Evolutionary conservation across 176 grass and related monocot species (phyloP).

Genomic region (Rhynchospora tenuis): DNA sequence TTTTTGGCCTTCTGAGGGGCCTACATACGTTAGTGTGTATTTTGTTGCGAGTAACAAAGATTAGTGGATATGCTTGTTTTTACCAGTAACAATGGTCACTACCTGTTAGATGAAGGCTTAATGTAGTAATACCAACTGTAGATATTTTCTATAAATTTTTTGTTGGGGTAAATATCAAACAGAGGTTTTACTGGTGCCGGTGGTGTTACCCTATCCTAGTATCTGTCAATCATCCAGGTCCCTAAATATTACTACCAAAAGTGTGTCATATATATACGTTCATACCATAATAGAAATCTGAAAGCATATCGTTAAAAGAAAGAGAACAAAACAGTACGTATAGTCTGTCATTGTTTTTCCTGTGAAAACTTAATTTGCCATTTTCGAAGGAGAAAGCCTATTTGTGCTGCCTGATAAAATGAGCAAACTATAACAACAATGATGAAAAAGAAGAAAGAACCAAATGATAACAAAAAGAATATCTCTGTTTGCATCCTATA

Average conservation of each 20-base stretch:
- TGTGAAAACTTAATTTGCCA: not conserved
- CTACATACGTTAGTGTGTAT: not conserved
- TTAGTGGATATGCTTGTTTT: not conserved
- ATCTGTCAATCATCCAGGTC: not conserved
- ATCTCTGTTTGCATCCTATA: not conserved
- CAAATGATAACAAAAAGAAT: not conserved
- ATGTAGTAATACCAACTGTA: not conserved
- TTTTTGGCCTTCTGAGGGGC: not conserved
- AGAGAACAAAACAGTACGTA: not conserved
- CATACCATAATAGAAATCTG: not conserved
- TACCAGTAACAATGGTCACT: not conserved
- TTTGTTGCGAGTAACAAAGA: not conserved
- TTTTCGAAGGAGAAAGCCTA: not conserved
- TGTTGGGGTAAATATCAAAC: not conserved
- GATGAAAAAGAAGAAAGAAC: not conserved
- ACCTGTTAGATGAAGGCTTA: not conserved
- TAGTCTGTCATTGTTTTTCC: not conserved
- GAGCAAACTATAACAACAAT: not conserved
- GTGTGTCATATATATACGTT: not conserved
- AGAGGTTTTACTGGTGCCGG: not conserved
- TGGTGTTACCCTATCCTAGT: not conserved
- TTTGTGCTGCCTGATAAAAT: not conserved
- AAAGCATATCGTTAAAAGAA: not conserved
- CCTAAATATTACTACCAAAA: not conserved
- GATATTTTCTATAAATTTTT: not conserved